Percentiles rank a stretch among this genome's conserved stretches.
Conservation (phyloP, 2,329 filamentous ascomycete genomes). For the Xylariaceae sp. region DNA sequence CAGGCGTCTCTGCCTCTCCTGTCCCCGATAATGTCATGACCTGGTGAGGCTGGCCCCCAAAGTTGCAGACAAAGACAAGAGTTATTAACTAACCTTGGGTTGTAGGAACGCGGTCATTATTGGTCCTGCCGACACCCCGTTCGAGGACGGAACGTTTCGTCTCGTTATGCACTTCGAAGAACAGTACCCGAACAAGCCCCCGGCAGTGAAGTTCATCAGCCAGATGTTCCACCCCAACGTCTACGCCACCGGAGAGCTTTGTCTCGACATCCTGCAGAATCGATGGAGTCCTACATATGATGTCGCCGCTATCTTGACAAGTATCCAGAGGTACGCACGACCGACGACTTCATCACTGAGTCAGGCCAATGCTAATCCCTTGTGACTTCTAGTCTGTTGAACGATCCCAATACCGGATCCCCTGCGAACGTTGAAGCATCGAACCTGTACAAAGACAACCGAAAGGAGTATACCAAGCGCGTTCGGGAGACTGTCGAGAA, state of each 20-base stretch:
- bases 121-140: constrained; percentile 91
- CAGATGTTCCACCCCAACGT: constrained; percentile 99
- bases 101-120: constrained; percentile 96
- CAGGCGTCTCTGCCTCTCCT: constrained; percentile 91
- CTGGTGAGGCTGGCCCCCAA: constrained; percentile 54
- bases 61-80: constrained; percentile 4
- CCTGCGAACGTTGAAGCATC: constrained; percentile 97
- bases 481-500: constrained; percentile 97
- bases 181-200: constrained; percentile 97
- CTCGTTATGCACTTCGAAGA: constrained; percentile 99
- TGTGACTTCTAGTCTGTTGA: constrained; percentile 63
- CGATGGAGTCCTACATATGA: constrained; percentile 98
- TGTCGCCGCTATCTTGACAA: constrained; percentile 92
- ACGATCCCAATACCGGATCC: constrained; percentile 97
- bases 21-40: constrained; percentile 97
- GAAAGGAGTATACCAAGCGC: constrained; percentile 91
- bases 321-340: constrained; percentile 76
- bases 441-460: constrained; percentile 97
- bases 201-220: constrained; percentile 96
- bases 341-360: not conserved
- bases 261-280: constrained; percentile 94
- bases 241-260: constrained; percentile 93
- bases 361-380: not conserved
- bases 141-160: constrained; percentile 95
- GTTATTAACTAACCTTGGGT: constrained; percentile 26